Evolutionary conservation across 192 early-diverging fungal genomes (phyloP), one percentile per base, ranked within the genome.

Genomic region (Coemansia erecta): DNA sequence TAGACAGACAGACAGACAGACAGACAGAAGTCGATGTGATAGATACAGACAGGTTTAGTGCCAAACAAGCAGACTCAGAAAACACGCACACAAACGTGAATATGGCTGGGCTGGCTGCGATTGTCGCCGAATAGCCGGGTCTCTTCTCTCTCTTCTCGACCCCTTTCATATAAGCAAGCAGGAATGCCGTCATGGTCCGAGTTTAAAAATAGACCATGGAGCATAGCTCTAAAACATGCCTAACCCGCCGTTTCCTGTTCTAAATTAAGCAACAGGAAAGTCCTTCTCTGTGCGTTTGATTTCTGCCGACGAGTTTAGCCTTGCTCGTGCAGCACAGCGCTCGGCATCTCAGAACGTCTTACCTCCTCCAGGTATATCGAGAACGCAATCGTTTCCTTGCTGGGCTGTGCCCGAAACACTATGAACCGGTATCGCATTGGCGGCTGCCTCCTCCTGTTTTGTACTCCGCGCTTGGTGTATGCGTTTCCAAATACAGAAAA

Each of bases 391-490:
- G 69, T 62, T 35, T 61, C 75, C 23, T 49, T 54, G 44, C 47
- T 68, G 18, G 75, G 66, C 65, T 78, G 75, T 9, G 75, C 75
- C 70, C 75, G 58, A 43, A 78, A 78, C 40, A 78, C 75, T 37
- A 78, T 72, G 59, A 68, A 78, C 52, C 75, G 75, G 57, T 68
- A 78, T 35, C 75, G 69, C 75, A 78, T 78, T 52, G 40, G 3
- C 21, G 51, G 35, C 39, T 13, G 47, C 22, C 47, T 19, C 17
- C 14, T 44, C 14, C 17, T 13, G 21, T 35, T 60, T 23, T 60
- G 49, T 37, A 49, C 48, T 40, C 58, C 48, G 58, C 48, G 26
- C 15, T 51, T 37, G 28, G 21, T 35, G 14, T 26, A 23, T 9
- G 21, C 47, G 22, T 14, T 23, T 26, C 18, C 22, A 26, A 24